These are phyloP conservation scores for Wakefieldia striispora DNA, from an alignment of 768 basidiomycete species.

Conservation along the genomic window DNA sequence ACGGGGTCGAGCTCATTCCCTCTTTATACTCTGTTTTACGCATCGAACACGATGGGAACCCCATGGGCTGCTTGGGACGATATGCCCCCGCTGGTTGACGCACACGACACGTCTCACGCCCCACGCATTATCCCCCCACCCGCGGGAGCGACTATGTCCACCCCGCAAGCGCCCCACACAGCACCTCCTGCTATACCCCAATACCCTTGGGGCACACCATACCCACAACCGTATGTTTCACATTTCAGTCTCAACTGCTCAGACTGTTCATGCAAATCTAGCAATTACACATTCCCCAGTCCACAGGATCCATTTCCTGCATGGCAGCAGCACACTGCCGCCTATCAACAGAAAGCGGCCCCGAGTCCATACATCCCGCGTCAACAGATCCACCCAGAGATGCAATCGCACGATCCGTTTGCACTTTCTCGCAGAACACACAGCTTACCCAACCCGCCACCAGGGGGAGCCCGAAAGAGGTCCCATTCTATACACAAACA, in stretches of 20 bases:
- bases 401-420: constrained; percentile 10
- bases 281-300: constrained; percentile 6
- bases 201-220: constrained; percentile 16
- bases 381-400: constrained; percentile 15
- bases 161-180: constrained; percentile 12
- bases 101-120: constrained; percentile 2
- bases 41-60: constrained; percentile 13
- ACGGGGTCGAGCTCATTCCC: constrained; percentile 5
- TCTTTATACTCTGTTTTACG: neutral
- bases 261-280: neutral
- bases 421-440: constrained; percentile 4
- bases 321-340: constrained; percentile 5
- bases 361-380: constrained; percentile 33
- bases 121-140: constrained; percentile 26
- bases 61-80: constrained; percentile 17
- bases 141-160: constrained; percentile 12
- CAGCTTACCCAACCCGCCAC: neutral
- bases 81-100: constrained; percentile 29
- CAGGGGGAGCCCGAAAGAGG: constrained; percentile 1
- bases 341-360: constrained; percentile 16
- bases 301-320: constrained; percentile 14
- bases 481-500: constrained; percentile 3
- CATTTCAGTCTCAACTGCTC: neutral
- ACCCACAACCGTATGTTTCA: constrained; percentile 12
- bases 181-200: constrained; percentile 6